phyloP scores from a whole-genome alignment of 352 stramenopile genomes.

The Phytophthora aleatoria region DNA sequence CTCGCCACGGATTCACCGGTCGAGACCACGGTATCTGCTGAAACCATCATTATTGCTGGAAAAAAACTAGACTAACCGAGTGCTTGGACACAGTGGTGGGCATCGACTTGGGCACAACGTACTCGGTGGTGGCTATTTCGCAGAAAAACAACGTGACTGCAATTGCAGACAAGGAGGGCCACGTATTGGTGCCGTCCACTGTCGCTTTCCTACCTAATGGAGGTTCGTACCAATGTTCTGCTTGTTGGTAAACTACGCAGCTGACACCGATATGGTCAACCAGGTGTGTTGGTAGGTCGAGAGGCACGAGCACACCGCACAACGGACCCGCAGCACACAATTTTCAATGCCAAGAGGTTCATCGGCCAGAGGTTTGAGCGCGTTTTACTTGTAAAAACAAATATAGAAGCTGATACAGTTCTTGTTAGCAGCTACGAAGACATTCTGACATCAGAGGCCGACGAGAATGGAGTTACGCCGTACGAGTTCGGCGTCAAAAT shows the following conservation, averaged over 20 bases:
- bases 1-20: constrained; percentile 59
- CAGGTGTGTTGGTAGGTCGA: constrained; percentile 56
- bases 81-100: constrained; percentile 45
- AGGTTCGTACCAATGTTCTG: constrained; percentile 29
- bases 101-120: constrained; percentile 80
- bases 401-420: constrained; percentile 5
- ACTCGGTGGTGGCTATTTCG: constrained; percentile 75
- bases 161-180: constrained; percentile 52
- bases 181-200: constrained; percentile 66
- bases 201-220: constrained; percentile 62
- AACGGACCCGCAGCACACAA: constrained; percentile 60
- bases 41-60: not conserved
- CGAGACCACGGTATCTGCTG: constrained; percentile 48
- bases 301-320: constrained; percentile 51
- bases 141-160: constrained; percentile 69
- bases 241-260: not conserved
- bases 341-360: constrained; percentile 83
- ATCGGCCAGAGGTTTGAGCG: constrained; percentile 50
- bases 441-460: constrained; percentile 20
- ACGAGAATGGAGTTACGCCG: constrained; percentile 22
- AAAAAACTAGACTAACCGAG: constrained; percentile 2
- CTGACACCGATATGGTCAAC: not conserved
- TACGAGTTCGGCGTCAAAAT: constrained; percentile 56
- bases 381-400: not conserved
- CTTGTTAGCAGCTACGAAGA: constrained; percentile 34